Evolutionary conservation across 495 filamentous ascomycete genomes (phyloP), one percentile per base, ranked within the genome.

Genomic region (Geopyxis carbonaria): DNA sequence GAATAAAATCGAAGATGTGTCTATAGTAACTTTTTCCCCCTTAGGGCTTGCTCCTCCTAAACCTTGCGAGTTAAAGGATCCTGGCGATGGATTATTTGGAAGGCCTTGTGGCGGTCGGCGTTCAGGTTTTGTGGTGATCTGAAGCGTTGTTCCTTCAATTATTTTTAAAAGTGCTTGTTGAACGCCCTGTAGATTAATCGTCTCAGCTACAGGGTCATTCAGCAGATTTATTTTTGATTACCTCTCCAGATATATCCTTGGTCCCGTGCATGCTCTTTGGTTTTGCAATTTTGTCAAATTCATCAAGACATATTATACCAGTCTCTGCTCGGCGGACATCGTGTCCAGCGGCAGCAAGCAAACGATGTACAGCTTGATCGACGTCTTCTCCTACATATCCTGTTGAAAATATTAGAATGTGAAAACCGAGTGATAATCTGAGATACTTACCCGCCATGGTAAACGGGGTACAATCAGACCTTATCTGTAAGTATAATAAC

Each of bases 341-440:
- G 62, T 92, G 92, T 57, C 91, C 80, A 14, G 86, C 77, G 34
- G 91, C 86, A 42, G 84, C 78, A 6, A 97, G 64, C 22, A 97
- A 67, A 19, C 87, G 72, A 48, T 92, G 81, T 14, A 97, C 81
- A 49, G 85, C 93, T 0, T 80, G 73, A 50, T 97, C 89, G 31
- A 80, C 86, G 53, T 97, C 89, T 55, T 94, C 86, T 40, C 89
- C 89, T 41, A 97, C 93, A 53, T 97, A 97, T 10, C 89, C 89
- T 4, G 89, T 85, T 64, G 31, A 18, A 34, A 11, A 11, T n/a
- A n/a, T n/a, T n/a, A n/a, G n/a, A n/a, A n/a, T n/a, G n/a, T n/a
- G n/a, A n/a, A n/a, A n/a, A n/a, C n/a, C n/a, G n/a, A n/a, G 25
- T 28, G 8, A 28, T 28, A 28, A n/a, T 28, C 7, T 7, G 25